Evolutionary conservation across 2,329 filamentous ascomycete genomes (phyloP).

Genomic region (Diatrype stigma): DNA sequence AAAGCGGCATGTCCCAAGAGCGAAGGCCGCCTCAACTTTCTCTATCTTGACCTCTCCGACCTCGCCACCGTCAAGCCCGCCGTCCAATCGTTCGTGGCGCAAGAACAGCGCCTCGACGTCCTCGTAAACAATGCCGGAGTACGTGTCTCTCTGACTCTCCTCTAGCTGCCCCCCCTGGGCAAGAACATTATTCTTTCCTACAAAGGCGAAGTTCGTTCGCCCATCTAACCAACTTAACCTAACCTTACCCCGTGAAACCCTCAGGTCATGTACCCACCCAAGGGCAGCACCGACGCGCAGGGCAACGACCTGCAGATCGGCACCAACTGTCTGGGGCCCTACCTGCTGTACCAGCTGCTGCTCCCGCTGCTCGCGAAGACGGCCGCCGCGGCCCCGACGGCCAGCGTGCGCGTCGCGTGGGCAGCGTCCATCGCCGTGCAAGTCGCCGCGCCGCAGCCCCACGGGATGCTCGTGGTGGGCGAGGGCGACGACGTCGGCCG

Average conservation of each 20-base stretch:
- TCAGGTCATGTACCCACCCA: conserved; percentile 10
- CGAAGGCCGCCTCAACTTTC: conserved; percentile 1
- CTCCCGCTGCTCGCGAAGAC: conserved; percentile 5
- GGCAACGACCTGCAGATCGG: conserved; percentile 26
- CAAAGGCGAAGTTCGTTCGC: no score
- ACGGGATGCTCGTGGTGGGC: conserved; percentile 5
- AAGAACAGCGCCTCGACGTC: conserved; percentile 1
- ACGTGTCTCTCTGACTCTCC: background rate
- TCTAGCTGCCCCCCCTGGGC: background rate
- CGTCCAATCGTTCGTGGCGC: background rate
- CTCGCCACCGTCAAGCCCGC: conserved; percentile 5
- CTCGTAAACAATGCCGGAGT: conserved; percentile 9
- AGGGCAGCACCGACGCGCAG: conserved; percentile 13
- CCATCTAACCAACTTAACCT: background rate
- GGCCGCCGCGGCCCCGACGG: background rate
- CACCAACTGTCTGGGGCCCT: conserved; percentile 23
- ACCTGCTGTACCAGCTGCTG: conserved; percentile 13
- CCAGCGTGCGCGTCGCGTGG: conserved; percentile 6
- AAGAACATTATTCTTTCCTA: conserved; percentile 4
- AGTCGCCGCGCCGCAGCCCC: conserved; percentile 3
- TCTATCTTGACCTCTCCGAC: conserved; percentile 9
- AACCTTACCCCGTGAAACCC: background rate
- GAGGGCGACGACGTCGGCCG: conserved; percentile 3
- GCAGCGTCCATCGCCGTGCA: conserved; percentile 6
- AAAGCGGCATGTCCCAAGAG: background rate